phyloP scores from a whole-genome alignment of 1,139 yeast species.

The Groenewaldozyma auringiensis region DNA sequence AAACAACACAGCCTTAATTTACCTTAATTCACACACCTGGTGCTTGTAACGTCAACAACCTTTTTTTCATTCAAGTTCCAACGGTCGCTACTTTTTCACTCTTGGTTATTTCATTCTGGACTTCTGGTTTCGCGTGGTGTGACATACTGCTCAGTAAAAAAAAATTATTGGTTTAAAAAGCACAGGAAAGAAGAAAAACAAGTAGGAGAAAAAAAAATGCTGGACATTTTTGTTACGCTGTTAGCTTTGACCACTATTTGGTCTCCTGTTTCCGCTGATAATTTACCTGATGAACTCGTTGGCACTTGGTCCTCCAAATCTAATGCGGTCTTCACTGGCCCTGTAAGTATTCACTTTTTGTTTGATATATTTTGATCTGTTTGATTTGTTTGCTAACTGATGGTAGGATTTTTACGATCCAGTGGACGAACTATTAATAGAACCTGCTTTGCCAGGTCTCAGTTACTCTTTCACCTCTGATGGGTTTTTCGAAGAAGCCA shows the following conservation, averaged over 20 bases:
- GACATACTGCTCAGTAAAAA: no score
- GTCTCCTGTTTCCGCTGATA: background rate
- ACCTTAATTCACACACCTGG: no score
- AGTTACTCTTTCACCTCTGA: slow-evolving; percentile 88
- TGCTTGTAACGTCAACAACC: no score
- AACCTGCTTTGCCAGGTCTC: slow-evolving; percentile 92
- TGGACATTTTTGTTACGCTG: slow-evolving; percentile 1
- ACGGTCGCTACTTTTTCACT: no score
- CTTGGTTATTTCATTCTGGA: no score
- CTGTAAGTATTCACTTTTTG: slow-evolving; percentile 31
- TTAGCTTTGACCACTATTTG: background rate
- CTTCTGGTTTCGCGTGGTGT: no score
- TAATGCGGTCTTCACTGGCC: slow-evolving; percentile 92
- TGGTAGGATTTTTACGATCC: slow-evolving; percentile 79
- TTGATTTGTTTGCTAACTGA: slow-evolving; percentile 1
- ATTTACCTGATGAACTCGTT: slow-evolving; percentile 18
- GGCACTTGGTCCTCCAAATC: slow-evolving; percentile 98
- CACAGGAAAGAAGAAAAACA: background rate
- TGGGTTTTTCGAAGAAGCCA: slow-evolving; percentile 85
- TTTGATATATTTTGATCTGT: background rate
- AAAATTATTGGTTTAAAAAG: no score
- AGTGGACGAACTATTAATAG: slow-evolving; percentile 83
- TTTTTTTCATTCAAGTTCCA: no score
- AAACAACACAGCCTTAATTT: no score
- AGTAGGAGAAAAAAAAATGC: background rate